These are phyloP conservation scores for Zea mays DNA, from an alignment of 176 grass and related monocot genomes.

Conservation along the genomic window DNA sequence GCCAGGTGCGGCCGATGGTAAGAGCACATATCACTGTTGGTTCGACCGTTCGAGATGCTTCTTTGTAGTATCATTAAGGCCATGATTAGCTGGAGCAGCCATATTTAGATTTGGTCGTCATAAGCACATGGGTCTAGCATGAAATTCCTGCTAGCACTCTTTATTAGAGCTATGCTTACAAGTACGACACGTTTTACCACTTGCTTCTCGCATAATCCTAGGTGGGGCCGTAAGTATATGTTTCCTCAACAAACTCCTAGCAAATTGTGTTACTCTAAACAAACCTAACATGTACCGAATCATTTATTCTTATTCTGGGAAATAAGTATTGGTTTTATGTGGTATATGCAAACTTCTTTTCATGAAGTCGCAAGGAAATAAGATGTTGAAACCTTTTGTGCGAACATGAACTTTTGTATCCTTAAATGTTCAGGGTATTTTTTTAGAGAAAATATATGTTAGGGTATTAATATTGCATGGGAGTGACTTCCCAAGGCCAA, in stretches of 20 bases:
- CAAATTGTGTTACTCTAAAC: background rate
- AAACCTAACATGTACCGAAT: background rate
- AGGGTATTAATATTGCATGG: background rate
- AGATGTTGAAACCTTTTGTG: background rate
- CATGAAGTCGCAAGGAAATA: background rate
- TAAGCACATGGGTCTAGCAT: background rate
- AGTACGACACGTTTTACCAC: background rate
- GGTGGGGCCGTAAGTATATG: background rate
- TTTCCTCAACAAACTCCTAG: background rate
- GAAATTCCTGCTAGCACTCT: background rate
- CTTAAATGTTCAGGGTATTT: background rate
- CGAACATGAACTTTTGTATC: background rate
- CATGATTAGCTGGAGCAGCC: background rate
- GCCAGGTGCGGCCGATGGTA: conserved; percentile 65
- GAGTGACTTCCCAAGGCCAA: background rate
- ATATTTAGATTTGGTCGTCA: background rate
- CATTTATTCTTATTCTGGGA: background rate
- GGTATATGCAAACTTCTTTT: background rate
- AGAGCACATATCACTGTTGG: conserved; percentile 5
- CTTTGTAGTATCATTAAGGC: background rate
- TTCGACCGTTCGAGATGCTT: conserved; percentile 3
- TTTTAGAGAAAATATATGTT: background rate
- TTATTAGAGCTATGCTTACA: background rate
- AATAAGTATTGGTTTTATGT: background rate
- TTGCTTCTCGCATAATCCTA: background rate